Percentiles rank a stretch among this genome's conserved stretches.
Evolutionary conservation across 345 rosid species (phyloP).

Genomic region (Boechera retrofracta): DNA sequence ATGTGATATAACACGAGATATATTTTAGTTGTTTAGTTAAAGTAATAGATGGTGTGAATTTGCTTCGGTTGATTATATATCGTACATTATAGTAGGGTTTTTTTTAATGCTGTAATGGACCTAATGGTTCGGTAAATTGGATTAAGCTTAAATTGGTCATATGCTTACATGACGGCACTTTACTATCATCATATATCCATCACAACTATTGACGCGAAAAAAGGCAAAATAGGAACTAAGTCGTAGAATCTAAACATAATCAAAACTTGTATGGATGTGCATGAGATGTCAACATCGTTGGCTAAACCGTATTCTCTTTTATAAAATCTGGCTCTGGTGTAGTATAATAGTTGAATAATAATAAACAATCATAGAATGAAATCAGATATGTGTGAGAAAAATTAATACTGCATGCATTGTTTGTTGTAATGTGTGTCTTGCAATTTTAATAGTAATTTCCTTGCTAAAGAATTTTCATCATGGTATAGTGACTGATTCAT

Average conservation of each 20-base stretch:
- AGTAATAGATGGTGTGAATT: no score
- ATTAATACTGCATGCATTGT: neutral
- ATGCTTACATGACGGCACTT: no score
- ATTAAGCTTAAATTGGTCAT: no score
- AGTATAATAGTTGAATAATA: neutral
- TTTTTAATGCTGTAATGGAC: no score
- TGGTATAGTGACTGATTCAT: no score
- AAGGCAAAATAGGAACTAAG: conserved; percentile 1
- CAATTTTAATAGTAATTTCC: neutral
- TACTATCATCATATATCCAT: no score
- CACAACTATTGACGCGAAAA: neutral
- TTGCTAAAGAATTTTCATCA: neutral
- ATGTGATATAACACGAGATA: no score
- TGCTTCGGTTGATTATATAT: no score
- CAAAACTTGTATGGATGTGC: neutral
- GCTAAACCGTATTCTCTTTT: neutral
- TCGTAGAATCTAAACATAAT: neutral
- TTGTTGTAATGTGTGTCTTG: neutral
- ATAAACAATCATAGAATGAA: no score
- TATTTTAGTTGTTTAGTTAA: no score
- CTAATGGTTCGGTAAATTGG: no score
- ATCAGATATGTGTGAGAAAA: neutral
- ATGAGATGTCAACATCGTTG: neutral
- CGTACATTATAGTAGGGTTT: no score
- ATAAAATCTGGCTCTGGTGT: neutral